phyloP scores from a whole-genome alignment of 31 red algal genomes.

The Bonnemaisonia californica region DNA sequence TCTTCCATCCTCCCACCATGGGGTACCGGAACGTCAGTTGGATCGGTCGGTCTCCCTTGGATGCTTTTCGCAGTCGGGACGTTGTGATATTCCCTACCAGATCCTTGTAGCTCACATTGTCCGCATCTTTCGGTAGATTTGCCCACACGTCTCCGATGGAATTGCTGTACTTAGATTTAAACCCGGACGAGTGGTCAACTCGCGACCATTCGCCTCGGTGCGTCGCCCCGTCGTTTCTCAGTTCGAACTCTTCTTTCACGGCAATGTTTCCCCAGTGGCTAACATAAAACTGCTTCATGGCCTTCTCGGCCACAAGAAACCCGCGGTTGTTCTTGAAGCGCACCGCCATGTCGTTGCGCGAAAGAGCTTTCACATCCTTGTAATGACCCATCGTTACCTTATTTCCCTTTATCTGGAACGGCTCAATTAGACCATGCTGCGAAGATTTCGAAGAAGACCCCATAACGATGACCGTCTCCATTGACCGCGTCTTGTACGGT shows the following conservation, averaged over 20 bases:
- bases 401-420: constrained; percentile 20
- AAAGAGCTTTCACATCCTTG: constrained; percentile 30
- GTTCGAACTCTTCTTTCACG: constrained; percentile 67
- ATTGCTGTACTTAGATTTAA: constrained; percentile 37
- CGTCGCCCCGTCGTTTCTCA: constrained; percentile 67
- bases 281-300: constrained; percentile 50
- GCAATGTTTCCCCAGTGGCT: constrained; percentile 66
- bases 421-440: constrained; percentile 23
- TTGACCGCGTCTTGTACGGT: constrained; percentile 49
- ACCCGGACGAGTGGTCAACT: constrained; percentile 47
- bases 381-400: constrained; percentile 54
- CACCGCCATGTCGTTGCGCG: constrained; percentile 27
- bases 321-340: constrained; percentile 71
- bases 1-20: constrained; percentile 86
- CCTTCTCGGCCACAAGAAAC: constrained; percentile 52
- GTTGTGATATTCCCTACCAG: constrained; percentile 83
- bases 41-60: constrained; percentile 22
- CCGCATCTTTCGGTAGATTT: constrained; percentile 65
- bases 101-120: constrained; percentile 76
- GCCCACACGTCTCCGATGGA: constrained; percentile 59
- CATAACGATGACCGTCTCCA: constrained; percentile 39
- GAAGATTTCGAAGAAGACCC: constrained; percentile 30
- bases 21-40: constrained; percentile 79
- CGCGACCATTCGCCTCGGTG: constrained; percentile 75
- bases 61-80: constrained; percentile 55